Evolutionary conservation across 1,284 basidiomycete species (phyloP), one percentile per base, ranked within the genome.

Genomic region (Polyporus tsugae): DNA sequence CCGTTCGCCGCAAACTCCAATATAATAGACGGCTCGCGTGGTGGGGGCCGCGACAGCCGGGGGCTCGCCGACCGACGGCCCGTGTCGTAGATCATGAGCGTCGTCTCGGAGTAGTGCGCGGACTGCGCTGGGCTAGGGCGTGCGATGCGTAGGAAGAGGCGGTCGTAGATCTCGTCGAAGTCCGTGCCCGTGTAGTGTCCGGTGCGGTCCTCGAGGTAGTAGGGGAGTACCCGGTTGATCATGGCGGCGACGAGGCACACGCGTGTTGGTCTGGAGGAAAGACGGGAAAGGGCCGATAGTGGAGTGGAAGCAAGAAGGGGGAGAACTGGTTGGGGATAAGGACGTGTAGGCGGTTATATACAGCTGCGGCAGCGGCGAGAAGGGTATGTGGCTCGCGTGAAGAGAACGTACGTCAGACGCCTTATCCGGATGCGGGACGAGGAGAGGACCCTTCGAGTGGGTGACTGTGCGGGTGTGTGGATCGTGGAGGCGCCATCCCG

Each of bases 151-250:
- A 91, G 84, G 80, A 91, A 92, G 72, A 87, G 79, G 65, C 91
- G 86, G 79, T 92, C 91, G 75, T 92, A 92, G 72, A 91, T 86
- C 73, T 92, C 91, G 75, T 92, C 89, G 72, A 88, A 91, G 80
- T 92, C 90, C 0, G 89, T 85, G 60, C 80, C 79, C 13, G 82
- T 80, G 69, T 85, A 80, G 19, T 81, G 78, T n/a, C 88, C 90
- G 0, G 90, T 89, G 61, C 90, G 87, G 81, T 92, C 91, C 78
- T 92, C 91, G 63, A 92, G 83, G 62, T 86, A 84, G 79, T 82
- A 89, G 41, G 85, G 84, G 72, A 87, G 81, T 3, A 82, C 78
- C 61, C 73, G 74, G 70, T 75, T 74, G 61, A 78, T 78, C 66
- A 80, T 80, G 71, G 75, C 72, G 59, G 65, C 10, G 2, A 2